Percentiles rank a stretch among this genome's conserved stretches.
Conservation (phyloP, 192 early-diverging fungal genomes). For the Podila epigama region DNA sequence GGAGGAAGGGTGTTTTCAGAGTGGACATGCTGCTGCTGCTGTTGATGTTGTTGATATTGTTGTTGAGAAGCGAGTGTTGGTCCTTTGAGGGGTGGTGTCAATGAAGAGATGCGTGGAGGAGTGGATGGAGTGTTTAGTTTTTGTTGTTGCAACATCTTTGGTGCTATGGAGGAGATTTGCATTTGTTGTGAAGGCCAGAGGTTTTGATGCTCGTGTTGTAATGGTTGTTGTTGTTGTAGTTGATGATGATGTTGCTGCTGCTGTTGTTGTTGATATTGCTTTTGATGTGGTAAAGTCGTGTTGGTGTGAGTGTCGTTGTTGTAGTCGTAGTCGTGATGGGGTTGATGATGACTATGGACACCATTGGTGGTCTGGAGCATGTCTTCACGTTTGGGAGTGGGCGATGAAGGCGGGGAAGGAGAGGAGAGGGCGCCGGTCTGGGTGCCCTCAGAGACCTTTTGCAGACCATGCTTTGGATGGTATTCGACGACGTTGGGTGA, state of each 20-base stretch:
- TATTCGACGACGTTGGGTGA: neutral
- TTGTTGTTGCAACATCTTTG: too few species aligned
- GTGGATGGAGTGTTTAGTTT: neutral
- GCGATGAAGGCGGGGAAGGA: neutral
- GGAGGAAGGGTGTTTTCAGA: neutral
- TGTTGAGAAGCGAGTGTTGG: neutral
- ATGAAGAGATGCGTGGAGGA: conserved; percentile 3
- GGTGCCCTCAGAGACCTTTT: conserved; percentile 21
- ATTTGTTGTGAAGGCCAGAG: neutral
- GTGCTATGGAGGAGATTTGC: neutral
- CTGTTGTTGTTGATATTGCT: conserved; percentile 4
- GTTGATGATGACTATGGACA: neutral
- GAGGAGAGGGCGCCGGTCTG: conserved; percentile 6
- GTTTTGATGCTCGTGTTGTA: conserved; percentile 3
- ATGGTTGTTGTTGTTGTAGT: neutral
- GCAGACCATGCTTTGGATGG: neutral
- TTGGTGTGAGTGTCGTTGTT: neutral
- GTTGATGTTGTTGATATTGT: conserved; percentile 6
- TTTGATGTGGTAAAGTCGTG: neutral
- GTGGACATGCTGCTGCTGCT: neutral
- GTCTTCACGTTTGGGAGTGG: neutral
- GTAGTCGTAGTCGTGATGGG: neutral
- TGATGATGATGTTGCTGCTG: conserved; percentile 1
- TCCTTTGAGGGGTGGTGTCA: neutral
- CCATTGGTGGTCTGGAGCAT: neutral